These are phyloP conservation scores for Tricholoma hemisulphureum DNA, from an alignment of 768 basidiomycete species.

Conservation along the genomic window DNA sequence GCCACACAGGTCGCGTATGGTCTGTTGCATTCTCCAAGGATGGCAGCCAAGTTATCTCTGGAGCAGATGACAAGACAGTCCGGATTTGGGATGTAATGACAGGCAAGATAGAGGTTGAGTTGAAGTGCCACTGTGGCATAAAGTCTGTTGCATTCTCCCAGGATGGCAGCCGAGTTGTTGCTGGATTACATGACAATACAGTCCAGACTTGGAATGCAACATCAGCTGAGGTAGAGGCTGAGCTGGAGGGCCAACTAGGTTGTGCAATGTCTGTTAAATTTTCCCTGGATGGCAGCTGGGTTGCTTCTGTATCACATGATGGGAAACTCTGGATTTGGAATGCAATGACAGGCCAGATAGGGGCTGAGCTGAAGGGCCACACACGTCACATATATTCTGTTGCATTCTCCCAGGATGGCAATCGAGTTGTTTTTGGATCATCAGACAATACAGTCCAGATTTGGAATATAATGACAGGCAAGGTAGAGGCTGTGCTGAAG, in stretches of 20 bases:
- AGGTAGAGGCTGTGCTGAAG: conserved; percentile 1
- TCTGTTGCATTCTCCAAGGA: too few relatives aligned
- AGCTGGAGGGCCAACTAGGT: neutral
- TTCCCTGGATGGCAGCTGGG: neutral
- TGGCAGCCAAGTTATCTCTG: too few relatives aligned
- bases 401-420: too few relatives aligned
- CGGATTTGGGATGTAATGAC: too few relatives aligned
- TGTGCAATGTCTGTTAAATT: neutral
- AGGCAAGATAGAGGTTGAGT: neutral
- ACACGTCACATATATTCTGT: too few relatives aligned
- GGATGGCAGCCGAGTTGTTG: neutral
- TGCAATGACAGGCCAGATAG: neutral
- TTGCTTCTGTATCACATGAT: neutral
- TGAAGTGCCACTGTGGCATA: conserved; percentile 5
- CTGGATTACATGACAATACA: neutral
- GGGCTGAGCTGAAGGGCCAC: neutral
- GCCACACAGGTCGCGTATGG: too few relatives aligned
- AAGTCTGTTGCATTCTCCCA: conserved; percentile 9
- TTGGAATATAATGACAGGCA: neutral
- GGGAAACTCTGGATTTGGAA: conserved; percentile 11
- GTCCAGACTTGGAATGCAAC: too few relatives aligned
- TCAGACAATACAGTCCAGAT: too few relatives aligned
- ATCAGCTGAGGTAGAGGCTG: neutral
- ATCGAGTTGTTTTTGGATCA: too few relatives aligned
- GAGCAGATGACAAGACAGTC: too few relatives aligned